Evolutionary conservation across 305 asterid species (phyloP).

Genomic region (Fraxinus floribunda): DNA sequence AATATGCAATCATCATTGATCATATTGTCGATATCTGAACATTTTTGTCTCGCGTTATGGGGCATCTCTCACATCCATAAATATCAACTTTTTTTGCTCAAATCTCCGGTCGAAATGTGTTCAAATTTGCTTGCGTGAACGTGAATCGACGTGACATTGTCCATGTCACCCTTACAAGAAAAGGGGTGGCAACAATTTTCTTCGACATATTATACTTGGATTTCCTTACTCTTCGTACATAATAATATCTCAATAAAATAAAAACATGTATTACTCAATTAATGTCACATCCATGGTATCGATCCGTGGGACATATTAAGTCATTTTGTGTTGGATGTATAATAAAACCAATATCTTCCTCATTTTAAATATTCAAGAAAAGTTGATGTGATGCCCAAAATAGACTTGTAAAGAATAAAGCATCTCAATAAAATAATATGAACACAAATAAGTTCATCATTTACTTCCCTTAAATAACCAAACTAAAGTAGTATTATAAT

Average conservation of each 20-base stretch:
- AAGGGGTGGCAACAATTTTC: not conserved
- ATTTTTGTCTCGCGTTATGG: too few relatives aligned
- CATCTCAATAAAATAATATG: constrained; percentile 28
- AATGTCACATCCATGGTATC: not conserved
- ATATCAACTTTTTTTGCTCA: too few relatives aligned
- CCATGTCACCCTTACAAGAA: too few relatives aligned
- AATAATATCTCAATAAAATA: not conserved
- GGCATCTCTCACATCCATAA: too few relatives aligned
- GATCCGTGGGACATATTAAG: not conserved
- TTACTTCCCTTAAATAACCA: constrained; percentile 47
- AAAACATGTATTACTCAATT: not conserved
- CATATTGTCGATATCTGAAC: too few relatives aligned
- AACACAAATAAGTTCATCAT: constrained; percentile 49
- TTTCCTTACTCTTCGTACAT: too few relatives aligned
- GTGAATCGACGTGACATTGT: too few relatives aligned
- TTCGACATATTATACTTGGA: not conserved
- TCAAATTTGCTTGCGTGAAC: too few relatives aligned
- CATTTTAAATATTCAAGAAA: constrained; percentile 29
- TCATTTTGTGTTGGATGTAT: not conserved
- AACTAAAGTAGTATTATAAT: constrained; percentile 26
- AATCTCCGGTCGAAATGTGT: too few relatives aligned
- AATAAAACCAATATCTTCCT: constrained; percentile 29
- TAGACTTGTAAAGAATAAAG: constrained; percentile 15
- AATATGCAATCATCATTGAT: too few relatives aligned
- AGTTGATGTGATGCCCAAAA: constrained; percentile 27